Percentiles rank a stretch among this genome's conserved stretches.
These are phyloP conservation scores for Quercus wislizeni DNA, from an alignment of 306 rosid genomes.

Conservation along the genomic window DNA sequence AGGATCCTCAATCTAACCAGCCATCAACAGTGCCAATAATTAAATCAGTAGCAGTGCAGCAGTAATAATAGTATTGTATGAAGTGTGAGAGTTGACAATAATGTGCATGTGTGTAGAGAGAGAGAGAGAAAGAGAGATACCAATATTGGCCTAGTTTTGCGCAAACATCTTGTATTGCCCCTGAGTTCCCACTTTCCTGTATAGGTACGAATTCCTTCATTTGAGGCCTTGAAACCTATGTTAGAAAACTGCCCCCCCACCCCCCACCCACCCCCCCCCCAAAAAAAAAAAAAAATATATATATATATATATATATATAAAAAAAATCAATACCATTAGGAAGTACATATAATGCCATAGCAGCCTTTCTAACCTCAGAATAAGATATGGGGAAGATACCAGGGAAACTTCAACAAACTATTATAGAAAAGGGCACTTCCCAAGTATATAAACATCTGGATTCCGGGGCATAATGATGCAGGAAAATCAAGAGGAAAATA, in stretches of 20 bases:
- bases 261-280: slow-evolving; percentile 28
- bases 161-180: background rate
- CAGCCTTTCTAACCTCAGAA: background rate
- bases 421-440: background rate
- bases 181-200: slow-evolving; percentile 59
- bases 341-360: slow-evolving; percentile 7
- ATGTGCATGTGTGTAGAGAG: background rate
- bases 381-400: background rate
- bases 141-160: slow-evolving; percentile 52
- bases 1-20: slow-evolving; percentile 81
- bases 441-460: background rate
- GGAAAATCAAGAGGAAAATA: too few species aligned
- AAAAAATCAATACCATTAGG: background rate
- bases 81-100: background rate
- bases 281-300: too few species aligned
- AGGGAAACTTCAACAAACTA: slow-evolving; percentile 1
- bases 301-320: too few species aligned
- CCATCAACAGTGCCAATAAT: slow-evolving; percentile 20
- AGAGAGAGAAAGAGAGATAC: slow-evolving; percentile 38
- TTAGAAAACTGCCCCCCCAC: slow-evolving; percentile 54
- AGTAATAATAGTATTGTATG: background rate
- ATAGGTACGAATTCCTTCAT: slow-evolving; percentile 57
- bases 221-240: slow-evolving; percentile 43
- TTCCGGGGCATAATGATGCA: too few species aligned
- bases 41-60: slow-evolving; percentile 26